Evolutionary conservation across 192 early-diverging fungal genomes (phyloP).

Genomic region (Polychytrium aggregatum): DNA sequence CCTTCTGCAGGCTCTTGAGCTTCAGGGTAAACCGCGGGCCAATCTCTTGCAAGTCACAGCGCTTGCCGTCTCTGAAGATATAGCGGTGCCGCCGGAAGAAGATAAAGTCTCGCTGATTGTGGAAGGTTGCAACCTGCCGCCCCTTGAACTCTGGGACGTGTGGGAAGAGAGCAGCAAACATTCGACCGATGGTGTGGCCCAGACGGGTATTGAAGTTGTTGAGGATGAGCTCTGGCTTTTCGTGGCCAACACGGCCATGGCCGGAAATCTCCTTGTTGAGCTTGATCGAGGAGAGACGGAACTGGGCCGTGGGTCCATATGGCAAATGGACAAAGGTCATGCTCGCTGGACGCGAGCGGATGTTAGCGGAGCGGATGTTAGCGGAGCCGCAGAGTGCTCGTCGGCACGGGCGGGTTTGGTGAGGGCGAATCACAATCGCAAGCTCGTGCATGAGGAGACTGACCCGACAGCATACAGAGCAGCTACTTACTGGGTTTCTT

Average conservation of each 20-base stretch:
- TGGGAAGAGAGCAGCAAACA: conserved; percentile 95
- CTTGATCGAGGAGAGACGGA: conserved; percentile 75
- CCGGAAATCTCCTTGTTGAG: conserved; percentile 67
- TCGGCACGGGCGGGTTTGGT: not conserved
- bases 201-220: conserved; percentile 96
- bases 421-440: not conserved
- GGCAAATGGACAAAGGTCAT: conserved; percentile 92
- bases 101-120: conserved; percentile 99
- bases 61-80: conserved; percentile 69
- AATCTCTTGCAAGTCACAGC: conserved; percentile 77
- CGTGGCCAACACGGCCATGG: conserved; percentile 64
- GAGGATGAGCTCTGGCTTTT: conserved; percentile 91
- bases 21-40: conserved; percentile 94
- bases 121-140: conserved; percentile 88
- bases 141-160: conserved; percentile 94
- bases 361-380: not conserved
- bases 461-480: not conserved
- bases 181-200: conserved; percentile 90
- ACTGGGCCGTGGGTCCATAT: conserved; percentile 92
- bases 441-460: not conserved
- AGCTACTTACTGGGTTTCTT: conserved; percentile 70
- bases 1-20: conserved; percentile 89
- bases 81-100: conserved; percentile 97
- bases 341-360: conserved; percentile 39
- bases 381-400: not conserved